Evolutionary conservation across 192 early-diverging fungal genomes (phyloP), one percentile per base, ranked within the genome.

Genomic region (Coemansia sp.): DNA sequence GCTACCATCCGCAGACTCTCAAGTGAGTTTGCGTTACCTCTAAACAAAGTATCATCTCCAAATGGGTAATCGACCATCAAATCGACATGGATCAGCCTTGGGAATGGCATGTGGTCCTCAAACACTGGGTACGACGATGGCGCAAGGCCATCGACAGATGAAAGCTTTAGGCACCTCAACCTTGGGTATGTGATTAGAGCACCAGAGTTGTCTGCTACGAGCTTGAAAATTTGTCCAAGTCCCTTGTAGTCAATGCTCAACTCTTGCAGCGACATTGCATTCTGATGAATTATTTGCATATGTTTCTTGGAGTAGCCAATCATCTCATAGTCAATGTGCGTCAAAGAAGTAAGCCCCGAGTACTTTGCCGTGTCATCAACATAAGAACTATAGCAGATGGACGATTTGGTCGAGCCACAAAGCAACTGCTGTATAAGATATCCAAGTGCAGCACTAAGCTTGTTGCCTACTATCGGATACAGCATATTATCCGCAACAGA

Each of bases 361-460:
- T 49, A 49, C n/a, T 49, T 49, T 49, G 46, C n/a, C 46, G 46
- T 49, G 14, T 49, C 46, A 49, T 49, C n/a, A n/a, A 49, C 7
- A 49, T n/a, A 49, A 0, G 46, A 49, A 19, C 46, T 19, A 49
- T 49, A 49, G 6, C 46, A 6, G n/a, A 49, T 7, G 7, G 46
- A 14, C 6, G 46, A 49, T 7, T 49, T 49, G 17, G 46, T n/a
- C 1, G 46, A 49, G 17, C 46, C 46, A 19, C 17, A 4, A 19
- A 49, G 17, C 46, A 49, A 6, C 17, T 49, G 46, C n/a, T 49
- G 46, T 19, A 49, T 49, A 2, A 49, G 19, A 19, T 49, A n/a
- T 17, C 46, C 46, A 49, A 49, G 17, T 6, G 46, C 46, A 21
- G 46, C 19, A 6, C 46, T 49, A 19, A 49, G 46, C 46, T n/a